Conservation (phyloP, 257 asterid species). For the Misopates orontium region DNA sequence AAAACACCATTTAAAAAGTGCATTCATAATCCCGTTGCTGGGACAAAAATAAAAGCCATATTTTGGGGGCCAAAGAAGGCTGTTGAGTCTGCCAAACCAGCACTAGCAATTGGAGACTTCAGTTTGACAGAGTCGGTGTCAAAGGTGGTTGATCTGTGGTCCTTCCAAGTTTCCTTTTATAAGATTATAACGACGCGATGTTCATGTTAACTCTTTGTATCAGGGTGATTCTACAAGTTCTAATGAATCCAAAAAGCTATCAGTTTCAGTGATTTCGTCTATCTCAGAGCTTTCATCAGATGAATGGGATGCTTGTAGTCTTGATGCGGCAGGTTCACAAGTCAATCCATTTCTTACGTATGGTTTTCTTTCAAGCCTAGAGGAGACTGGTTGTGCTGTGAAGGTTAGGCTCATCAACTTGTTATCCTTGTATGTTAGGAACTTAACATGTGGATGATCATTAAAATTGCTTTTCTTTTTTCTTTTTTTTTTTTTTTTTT, state of each 20-base stretch:
- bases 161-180: constrained; percentile 21
- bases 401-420: constrained; percentile 51
- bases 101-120: constrained; percentile 68
- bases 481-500: too few species aligned
- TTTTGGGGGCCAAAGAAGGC: constrained; percentile 85
- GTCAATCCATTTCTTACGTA: constrained; percentile 82
- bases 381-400: constrained; percentile 79
- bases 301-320: constrained; percentile 92
- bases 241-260: constrained; percentile 45
- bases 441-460: not conserved
- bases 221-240: constrained; percentile 50
- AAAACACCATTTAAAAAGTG: constrained; percentile 32
- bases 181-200: constrained; percentile 6
- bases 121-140: constrained; percentile 44
- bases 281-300: constrained; percentile 63
- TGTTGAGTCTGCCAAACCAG: constrained; percentile 50
- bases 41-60: constrained; percentile 53
- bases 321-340: constrained; percentile 61
- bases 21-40: constrained; percentile 27
- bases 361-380: constrained; percentile 90
- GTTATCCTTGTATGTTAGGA: constrained; percentile 24
- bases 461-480: not conserved
- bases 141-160: constrained; percentile 47
- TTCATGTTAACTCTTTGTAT: constrained; percentile 18
- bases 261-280: constrained; percentile 83